phyloP scores from a whole-genome alignment of 1,139 yeast species.

The Yamadazyma spencermartinsiae region DNA sequence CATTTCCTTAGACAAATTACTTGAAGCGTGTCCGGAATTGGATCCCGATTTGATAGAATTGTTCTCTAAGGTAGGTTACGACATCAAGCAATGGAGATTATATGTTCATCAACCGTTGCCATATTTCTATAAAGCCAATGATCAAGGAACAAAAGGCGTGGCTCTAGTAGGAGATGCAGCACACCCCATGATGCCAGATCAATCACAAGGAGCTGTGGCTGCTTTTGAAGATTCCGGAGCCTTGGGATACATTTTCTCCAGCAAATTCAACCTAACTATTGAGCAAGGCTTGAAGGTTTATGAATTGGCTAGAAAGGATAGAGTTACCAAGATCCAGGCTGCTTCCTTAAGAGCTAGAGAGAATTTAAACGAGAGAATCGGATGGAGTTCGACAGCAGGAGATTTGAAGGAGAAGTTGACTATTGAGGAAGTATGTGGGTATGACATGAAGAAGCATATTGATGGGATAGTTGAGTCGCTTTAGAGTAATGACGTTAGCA shows the following conservation, averaged over 20 bases:
- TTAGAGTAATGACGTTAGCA: not conserved
- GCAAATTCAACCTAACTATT: slow-evolving; percentile 19
- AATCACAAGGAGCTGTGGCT: slow-evolving; percentile 43
- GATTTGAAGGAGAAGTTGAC: slow-evolving; percentile 23
- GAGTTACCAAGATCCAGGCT: slow-evolving; percentile 27
- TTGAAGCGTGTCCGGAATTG: slow-evolving; percentile 19
- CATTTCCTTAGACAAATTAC: slow-evolving; percentile 20
- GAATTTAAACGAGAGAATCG: slow-evolving; percentile 29
- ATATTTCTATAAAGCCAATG: slow-evolving; percentile 20
- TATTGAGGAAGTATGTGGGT: slow-evolving; percentile 31
- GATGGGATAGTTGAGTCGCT: slow-evolving; percentile 11
- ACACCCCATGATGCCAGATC: slow-evolving; percentile 42
- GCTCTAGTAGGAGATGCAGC: slow-evolving; percentile 39
- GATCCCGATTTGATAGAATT: slow-evolving; percentile 23
- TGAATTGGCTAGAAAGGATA: slow-evolving; percentile 24
- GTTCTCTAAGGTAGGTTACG: slow-evolving; percentile 26
- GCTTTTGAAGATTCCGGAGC: slow-evolving; percentile 36
- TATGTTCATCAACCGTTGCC: slow-evolving; percentile 29
- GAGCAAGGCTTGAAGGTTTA: slow-evolving; percentile 22
- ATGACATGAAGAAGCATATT: slow-evolving; percentile 24
- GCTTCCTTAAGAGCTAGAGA: slow-evolving; percentile 30
- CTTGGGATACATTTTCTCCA: slow-evolving; percentile 16
- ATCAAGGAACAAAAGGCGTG: slow-evolving; percentile 20
- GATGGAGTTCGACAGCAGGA: slow-evolving; percentile 23
- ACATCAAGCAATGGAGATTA: slow-evolving; percentile 30